phyloP scores from a whole-genome alignment of 306 rosid species.

The Castanopsis chinensis region DNA sequence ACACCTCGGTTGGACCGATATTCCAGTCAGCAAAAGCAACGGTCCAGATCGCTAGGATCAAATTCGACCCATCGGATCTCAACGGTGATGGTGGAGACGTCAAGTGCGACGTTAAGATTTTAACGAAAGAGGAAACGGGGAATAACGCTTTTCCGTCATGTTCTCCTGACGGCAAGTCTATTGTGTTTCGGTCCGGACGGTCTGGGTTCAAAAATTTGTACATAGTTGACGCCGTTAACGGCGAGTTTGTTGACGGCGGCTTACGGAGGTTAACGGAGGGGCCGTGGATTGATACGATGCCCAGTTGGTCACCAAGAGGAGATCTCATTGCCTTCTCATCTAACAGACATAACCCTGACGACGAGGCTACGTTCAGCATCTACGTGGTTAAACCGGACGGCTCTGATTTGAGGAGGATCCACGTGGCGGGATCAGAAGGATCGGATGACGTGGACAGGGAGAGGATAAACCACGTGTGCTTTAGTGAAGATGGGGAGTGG shows the following conservation, averaged over 20 bases:
- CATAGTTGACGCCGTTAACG: conserved; percentile 62
- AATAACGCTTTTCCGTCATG: conserved; percentile 80
- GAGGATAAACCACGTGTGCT: conserved; percentile 83
- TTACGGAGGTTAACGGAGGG: conserved; percentile 69
- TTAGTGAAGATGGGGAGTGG: conserved; percentile 77
- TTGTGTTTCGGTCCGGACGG: conserved; percentile 83
- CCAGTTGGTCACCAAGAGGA: conserved; percentile 81
- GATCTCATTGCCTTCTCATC: conserved; percentile 87
- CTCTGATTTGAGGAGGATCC: conserved; percentile 53
- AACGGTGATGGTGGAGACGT: conserved; percentile 36
- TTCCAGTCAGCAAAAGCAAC: conserved; percentile 47
- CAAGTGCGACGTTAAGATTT: conserved; percentile 35
- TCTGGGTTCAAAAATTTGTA: conserved; percentile 72
- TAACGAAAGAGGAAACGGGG: conserved; percentile 55
- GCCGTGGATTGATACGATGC: conserved; percentile 85
- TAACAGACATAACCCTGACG: conserved; percentile 49
- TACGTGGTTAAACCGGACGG: conserved; percentile 69
- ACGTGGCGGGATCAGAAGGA: conserved; percentile 45
- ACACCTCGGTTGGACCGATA: conserved; percentile 70
- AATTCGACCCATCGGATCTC: conserved; percentile 40
- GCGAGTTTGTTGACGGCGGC: conserved; percentile 49
- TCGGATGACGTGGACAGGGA: conserved; percentile 44
- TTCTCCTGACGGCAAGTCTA: conserved; percentile 67
- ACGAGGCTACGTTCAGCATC: conserved; percentile 53
- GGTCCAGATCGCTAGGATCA: conserved; percentile 72